These are phyloP conservation scores for Apiospora malaysiana DNA, from an alignment of 2,329 filamentous ascomycete genomes.

Conservation along the genomic window DNA sequence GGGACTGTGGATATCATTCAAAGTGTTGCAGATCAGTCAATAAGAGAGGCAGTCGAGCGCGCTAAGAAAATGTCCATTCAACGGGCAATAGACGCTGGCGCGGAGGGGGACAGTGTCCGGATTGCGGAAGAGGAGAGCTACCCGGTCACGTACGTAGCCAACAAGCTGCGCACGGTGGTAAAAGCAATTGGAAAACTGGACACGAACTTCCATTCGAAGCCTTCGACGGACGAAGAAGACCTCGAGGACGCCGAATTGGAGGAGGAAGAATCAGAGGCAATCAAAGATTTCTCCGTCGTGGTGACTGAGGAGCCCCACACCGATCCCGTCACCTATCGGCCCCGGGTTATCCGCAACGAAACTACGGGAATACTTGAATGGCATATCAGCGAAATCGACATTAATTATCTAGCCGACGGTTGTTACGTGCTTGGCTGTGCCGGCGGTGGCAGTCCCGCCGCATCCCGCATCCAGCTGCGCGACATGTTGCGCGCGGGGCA, in stretches of 20 bases:
- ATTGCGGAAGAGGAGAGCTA: neutral
- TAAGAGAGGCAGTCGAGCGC: neutral
- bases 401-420: neutral
- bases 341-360: neutral
- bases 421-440: conserved; percentile 11
- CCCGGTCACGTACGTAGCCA: neutral
- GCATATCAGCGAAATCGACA: conserved; percentile 6
- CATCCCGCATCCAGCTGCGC: neutral
- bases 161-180: conserved; percentile 3
- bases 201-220: neutral
- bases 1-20: conserved; percentile 4
- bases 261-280: neutral
- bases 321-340: neutral
- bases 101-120: neutral
- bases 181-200: neutral
- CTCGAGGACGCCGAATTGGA: neutral
- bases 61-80: neutral
- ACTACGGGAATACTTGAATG: neutral
- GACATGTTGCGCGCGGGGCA: conserved; percentile 6
- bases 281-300: neutral
- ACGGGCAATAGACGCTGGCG: neutral
- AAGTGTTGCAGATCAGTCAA: neutral
- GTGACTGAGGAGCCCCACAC: neutral
- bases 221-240: neutral
- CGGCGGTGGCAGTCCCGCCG: neutral